Conservation (phyloP, 768 basidiomycete genomes). For the Boletellus ananas region DNA sequence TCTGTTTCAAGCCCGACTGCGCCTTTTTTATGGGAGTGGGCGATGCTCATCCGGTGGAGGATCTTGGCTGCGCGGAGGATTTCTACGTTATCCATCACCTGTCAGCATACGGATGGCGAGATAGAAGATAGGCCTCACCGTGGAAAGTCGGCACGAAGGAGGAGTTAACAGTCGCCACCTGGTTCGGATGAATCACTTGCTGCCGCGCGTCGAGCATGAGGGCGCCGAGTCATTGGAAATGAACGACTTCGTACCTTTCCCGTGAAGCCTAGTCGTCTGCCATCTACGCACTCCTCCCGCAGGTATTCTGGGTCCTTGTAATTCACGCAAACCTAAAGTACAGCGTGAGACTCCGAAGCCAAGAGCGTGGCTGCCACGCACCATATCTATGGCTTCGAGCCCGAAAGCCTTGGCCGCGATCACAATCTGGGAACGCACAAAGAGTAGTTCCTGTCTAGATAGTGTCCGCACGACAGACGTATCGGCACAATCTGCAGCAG, state of each 20-base stretch:
- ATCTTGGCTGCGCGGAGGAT: conserved; percentile 75
- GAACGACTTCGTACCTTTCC: conserved; percentile 61
- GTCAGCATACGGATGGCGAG: neutral
- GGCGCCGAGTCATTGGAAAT: neutral
- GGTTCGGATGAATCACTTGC: conserved; percentile 94
- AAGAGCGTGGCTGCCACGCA: conserved; percentile 25
- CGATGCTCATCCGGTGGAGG: conserved; percentile 57
- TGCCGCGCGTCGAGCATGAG: conserved; percentile 27
- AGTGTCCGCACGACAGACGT: conserved; percentile 75
- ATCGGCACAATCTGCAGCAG: conserved; percentile 77
- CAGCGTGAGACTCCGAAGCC: conserved; percentile 1
- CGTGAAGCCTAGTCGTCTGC: conserved; percentile 79
- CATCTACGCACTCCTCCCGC: conserved; percentile 74
- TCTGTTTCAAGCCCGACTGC: conserved; percentile 69
- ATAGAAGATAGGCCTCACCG: conserved; percentile 40
- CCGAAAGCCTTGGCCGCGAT: conserved; percentile 80
- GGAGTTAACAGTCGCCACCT: conserved; percentile 72
- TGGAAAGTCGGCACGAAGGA: conserved; percentile 72
- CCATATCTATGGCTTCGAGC: conserved; percentile 90
- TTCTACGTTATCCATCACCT: conserved; percentile 40
- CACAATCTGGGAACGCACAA: conserved; percentile 78
- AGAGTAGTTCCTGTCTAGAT: conserved; percentile 74
- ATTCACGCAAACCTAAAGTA: conserved; percentile 74
- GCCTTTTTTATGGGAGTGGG: conserved; percentile 51
- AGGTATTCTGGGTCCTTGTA: conserved; percentile 72